These are phyloP conservation scores for Sarocladium brachiariae DNA, from an alignment of 2,329 filamentous ascomycete genomes.

Conservation along the genomic window DNA sequence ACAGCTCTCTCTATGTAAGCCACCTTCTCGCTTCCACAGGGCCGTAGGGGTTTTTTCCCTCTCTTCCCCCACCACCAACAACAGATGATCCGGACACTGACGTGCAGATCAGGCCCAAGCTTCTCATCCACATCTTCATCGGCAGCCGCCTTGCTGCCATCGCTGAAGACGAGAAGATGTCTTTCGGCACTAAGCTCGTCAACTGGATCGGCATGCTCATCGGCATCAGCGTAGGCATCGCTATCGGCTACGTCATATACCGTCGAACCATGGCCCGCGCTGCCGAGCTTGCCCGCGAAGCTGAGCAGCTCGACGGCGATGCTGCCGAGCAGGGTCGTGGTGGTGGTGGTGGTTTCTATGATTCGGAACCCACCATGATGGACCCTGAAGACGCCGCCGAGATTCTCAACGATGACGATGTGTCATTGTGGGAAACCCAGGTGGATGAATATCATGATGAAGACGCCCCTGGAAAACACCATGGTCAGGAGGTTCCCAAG, in stretches of 20 bases:
- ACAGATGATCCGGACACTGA: too few relatives aligned
- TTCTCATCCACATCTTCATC: slow-evolving; percentile 89
- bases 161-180: slow-evolving; percentile 75
- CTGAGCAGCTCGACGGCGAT: slow-evolving; percentile 19
- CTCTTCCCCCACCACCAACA: too few relatives aligned
- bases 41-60: not conserved
- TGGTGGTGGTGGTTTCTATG: slow-evolving; percentile 27
- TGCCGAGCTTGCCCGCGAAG: slow-evolving; percentile 46
- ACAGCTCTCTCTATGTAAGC: slow-evolving; percentile 65
- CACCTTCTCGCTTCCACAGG: not conserved
- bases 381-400: slow-evolving; percentile 46
- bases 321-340: slow-evolving; percentile 25
- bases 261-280: slow-evolving; percentile 58
- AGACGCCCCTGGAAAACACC: slow-evolving; percentile 16
- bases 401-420: slow-evolving; percentile 52
- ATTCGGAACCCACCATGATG: slow-evolving; percentile 35
- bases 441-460: slow-evolving; percentile 24
- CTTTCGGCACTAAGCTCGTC: slow-evolving; percentile 65
- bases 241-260: slow-evolving; percentile 82
- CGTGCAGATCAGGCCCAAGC: slow-evolving; percentile 76
- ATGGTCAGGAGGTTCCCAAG: not conserved
- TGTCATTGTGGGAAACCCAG: slow-evolving; percentile 47
- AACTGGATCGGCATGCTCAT: slow-evolving; percentile 78
- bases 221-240: slow-evolving; percentile 63
- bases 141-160: slow-evolving; percentile 75